Evolutionary conservation across 352 stramenopile species (phyloP), one percentile per base, ranked within the genome.

Genomic region (Phytopythium boreale): DNA sequence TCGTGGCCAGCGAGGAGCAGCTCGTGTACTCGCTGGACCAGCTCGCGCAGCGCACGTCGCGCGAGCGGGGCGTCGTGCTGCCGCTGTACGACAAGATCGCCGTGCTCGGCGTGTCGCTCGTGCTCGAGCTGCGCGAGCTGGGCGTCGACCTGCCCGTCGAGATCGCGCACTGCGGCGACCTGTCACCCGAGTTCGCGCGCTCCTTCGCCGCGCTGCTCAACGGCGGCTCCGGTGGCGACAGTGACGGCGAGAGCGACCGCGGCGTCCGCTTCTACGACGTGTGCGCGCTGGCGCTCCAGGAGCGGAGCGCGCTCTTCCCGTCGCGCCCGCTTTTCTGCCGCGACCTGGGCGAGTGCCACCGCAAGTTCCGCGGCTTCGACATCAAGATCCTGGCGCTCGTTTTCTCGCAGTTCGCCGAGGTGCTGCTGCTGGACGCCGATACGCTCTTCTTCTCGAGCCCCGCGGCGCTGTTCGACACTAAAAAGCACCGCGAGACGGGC

Each of bases 381-480:
- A 83, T 93, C 63, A 91, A 91, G 75, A 59, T 90, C 52, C 52
- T 93, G 41, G 66, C 73, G 17, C 58, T 93, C 3, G 27, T 92
- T 9, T 82, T 87, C 59, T 92, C 85, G 15, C 72, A 65, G 9
- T 92, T 94, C 47, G 62, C 81, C 41, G 76, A 94, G 51, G 62
- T 92, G 39, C 90, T 92, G 85, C 62, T 92, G 26, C 56, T 92
- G 29, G 85, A 94, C 71, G 84, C 84, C 36, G 85, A 94, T 63
- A 76, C 76, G 12, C 59, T 91, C 41, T 79, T 91, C 58, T 79
- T 94, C 53, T 73, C 88, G 47, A 80, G 67, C 52, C 86, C 80
- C 3, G 77, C 73, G 71, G 22, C 37, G 47, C 63, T 93, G 11
- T 92, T 79, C 77, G 71, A 87, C 0, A 70, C 79, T 7, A 61